These are phyloP conservation scores for Yamadazyma ubonensis DNA, from an alignment of 805 yeast genomes.

Conservation along the genomic window DNA sequence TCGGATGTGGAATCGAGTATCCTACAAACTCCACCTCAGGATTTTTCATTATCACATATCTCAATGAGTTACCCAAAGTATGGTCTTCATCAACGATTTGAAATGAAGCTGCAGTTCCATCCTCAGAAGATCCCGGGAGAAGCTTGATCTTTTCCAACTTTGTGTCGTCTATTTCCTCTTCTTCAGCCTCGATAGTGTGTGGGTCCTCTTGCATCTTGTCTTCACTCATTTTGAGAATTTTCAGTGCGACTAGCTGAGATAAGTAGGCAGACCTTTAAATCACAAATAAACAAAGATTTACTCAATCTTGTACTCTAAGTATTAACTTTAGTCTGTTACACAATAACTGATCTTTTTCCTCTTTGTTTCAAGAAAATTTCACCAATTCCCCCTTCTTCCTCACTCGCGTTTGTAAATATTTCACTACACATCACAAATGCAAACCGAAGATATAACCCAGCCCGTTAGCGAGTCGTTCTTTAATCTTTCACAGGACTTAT, in stretches of 20 bases:
- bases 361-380: too few species aligned
- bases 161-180: slow-evolving; percentile 43
- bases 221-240: slow-evolving; percentile 1
- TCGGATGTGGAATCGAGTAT: slow-evolving; percentile 97
- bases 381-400: too few species aligned
- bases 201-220: slow-evolving; percentile 2
- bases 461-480: slow-evolving; percentile 32
- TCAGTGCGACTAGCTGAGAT: too few species aligned
- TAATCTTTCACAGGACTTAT: slow-evolving; percentile 20
- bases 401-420: neutral
- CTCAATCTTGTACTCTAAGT: too few species aligned
- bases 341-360: too few species aligned
- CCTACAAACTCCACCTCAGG: slow-evolving; percentile 99
- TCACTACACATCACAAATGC: neutral
- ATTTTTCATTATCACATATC: slow-evolving; percentile 94
- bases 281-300: too few species aligned
- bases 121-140: slow-evolving; percentile 87
- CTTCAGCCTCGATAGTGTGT: slow-evolving; percentile 14
- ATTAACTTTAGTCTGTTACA: too few species aligned
- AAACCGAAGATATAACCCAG: slow-evolving; percentile 22
- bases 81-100: slow-evolving; percentile 94
- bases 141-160: slow-evolving; percentile 54
- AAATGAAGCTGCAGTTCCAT: slow-evolving; percentile 93
- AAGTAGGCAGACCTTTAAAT: too few species aligned
- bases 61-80: slow-evolving; percentile 89